Evolutionary conservation across 352 stramenopile genomes (phyloP).

Genomic region (Blastocystis sp.): DNA sequence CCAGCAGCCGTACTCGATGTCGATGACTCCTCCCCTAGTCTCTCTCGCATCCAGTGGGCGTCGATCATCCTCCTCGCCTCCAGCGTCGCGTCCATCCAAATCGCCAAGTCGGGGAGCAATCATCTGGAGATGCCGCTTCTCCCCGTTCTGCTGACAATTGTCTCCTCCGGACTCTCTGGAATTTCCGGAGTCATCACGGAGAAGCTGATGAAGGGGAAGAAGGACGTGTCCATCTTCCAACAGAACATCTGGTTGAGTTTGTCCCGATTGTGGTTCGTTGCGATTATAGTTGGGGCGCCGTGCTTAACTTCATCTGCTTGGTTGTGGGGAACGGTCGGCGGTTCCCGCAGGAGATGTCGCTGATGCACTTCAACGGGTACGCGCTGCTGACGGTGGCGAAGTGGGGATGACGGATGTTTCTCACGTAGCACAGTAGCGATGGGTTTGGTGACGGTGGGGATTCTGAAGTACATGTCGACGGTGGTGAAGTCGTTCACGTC

Average conservation of each 20-base stretch:
- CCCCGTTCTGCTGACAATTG: not conserved
- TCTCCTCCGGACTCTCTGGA: not conserved
- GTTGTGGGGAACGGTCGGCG: slow-evolving; percentile 9
- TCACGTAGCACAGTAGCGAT: slow-evolving; percentile 14
- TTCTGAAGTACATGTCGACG: slow-evolving; percentile 43
- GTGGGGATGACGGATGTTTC: not conserved
- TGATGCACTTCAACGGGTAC: not conserved
- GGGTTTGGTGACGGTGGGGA: slow-evolving; percentile 41
- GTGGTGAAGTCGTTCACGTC: slow-evolving; percentile 57
- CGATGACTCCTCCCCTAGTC: not conserved
- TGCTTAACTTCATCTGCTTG: slow-evolving; percentile 31
- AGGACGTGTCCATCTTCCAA: slow-evolving; percentile 36
- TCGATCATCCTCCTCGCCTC: slow-evolving; percentile 14
- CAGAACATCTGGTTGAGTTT: slow-evolving; percentile 57
- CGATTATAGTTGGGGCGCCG: slow-evolving; percentile 16
- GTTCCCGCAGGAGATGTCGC: slow-evolving; percentile 26
- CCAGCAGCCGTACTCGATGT: not conserved
- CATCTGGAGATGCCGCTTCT: not conserved
- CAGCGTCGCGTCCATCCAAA: slow-evolving; percentile 50
- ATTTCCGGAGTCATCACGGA: slow-evolving; percentile 48
- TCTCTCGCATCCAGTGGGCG: slow-evolving; percentile 40
- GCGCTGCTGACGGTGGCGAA: slow-evolving; percentile 37
- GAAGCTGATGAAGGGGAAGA: slow-evolving; percentile 53
- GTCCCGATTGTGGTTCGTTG: not conserved
- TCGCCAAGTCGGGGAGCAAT: slow-evolving; percentile 14